These are phyloP conservation scores for Ilex paraguariensis DNA, from an alignment of 305 asterid species.

Conservation along the genomic window DNA sequence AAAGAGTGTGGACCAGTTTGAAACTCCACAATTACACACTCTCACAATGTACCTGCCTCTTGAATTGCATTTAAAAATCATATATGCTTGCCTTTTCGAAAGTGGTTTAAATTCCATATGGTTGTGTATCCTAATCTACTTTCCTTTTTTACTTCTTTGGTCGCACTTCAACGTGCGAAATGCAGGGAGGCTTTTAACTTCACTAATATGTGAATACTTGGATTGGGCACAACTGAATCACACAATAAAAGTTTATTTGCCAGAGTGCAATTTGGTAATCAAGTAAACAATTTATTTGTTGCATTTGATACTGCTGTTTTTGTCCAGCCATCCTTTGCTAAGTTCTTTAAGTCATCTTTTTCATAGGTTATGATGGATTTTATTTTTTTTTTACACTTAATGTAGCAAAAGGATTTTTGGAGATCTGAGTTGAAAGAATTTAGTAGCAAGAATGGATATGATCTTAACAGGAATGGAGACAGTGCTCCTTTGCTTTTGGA, in stretches of 20 bases:
- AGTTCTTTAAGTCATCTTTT: neutral
- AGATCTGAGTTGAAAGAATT: constrained; percentile 87
- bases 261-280: constrained; percentile 88
- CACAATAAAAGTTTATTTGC: constrained; percentile 78
- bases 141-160: too few relatives aligned
- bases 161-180: neutral
- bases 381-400: too few relatives aligned
- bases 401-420: constrained; percentile 90
- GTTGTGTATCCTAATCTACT: too few relatives aligned
- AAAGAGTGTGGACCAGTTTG: too few relatives aligned
- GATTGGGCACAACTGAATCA: constrained; percentile 94
- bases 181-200: constrained; percentile 82
- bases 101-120: too few relatives aligned
- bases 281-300: neutral
- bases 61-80: too few relatives aligned
- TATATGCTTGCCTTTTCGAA: too few relatives aligned
- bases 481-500: constrained; percentile 93
- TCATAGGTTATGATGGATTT: too few relatives aligned
- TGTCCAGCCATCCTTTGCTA: neutral
- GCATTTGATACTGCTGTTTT: too few relatives aligned
- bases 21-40: too few relatives aligned
- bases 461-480: constrained; percentile 80
- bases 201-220: constrained; percentile 84
- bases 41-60: too few relatives aligned
- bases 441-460: constrained; percentile 84